Evolutionary conservation across 2,329 filamentous ascomycete genomes (phyloP), one percentile per base, ranked within the genome.

Genomic region (Pseudofabraea citricarpa): DNA sequence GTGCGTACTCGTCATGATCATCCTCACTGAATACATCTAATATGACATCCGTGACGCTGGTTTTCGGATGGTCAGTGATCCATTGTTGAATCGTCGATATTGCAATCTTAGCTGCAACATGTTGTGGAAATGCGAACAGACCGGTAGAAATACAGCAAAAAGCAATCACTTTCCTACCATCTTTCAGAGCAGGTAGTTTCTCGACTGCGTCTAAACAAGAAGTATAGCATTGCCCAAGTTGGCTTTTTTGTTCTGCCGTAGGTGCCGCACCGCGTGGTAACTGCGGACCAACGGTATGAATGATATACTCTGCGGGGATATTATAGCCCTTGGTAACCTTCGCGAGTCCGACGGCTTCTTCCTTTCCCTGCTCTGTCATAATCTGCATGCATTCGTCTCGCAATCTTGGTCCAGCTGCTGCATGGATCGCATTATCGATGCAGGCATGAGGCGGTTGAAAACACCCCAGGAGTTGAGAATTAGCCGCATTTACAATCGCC

Each of bases 351-450:
- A 50, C 46, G 2, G 54, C 48, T 10, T 64, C 47, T 4, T 55
- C 50, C n/a, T 26, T 40, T 6, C 48, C 51, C 31, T 57, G 55
- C 3, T 40, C 26, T 2, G 41, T 41, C 54, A 63, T 62, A 13
- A 56, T 42, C 2, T 50, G 48, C 33, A 46, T 46, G 40, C 61
- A 66, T 40, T 57, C 59, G 6, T 59, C 44, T 18, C 64, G 53
- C 5, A 66, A 43, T 10, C 56, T 49, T 3, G 62, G 62, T 1
- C 60, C 62, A 1, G 62, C 60, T 16, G 46, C 49, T 0, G 56
- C 50, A 43, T 66, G 62, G 32, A 65, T 65, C 1, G 59, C 55
- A 38, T 64, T 64, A 47, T 65, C 63, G 39, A 65, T 65, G 40
- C 63, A 65, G 15, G 47, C 53, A 37, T 64, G 62, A 1, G 41